phyloP scores from a whole-genome alignment of 768 basidiomycete species.

The Lactarius trivialis region DNA sequence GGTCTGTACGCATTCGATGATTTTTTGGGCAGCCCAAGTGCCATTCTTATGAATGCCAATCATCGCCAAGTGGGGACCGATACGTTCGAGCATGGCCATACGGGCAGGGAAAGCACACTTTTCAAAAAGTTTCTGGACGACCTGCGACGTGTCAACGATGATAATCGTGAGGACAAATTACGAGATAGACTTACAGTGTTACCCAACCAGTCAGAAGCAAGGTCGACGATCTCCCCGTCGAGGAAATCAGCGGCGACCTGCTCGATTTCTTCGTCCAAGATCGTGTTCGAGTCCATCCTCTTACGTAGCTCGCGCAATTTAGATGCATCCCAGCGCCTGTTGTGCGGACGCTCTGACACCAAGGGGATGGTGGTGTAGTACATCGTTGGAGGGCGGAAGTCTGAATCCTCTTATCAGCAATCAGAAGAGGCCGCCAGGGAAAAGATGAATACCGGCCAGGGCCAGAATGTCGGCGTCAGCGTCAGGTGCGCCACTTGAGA shows the following conservation, averaged over 20 bases:
- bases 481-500: slow-evolving; percentile 68
- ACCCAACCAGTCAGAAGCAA: slow-evolving; percentile 97
- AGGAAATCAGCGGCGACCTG: slow-evolving; percentile 85
- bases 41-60: slow-evolving; percentile 99
- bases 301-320: slow-evolving; percentile 92
- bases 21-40: slow-evolving; percentile 99
- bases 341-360: slow-evolving; percentile 77
- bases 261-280: slow-evolving; percentile 82
- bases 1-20: slow-evolving; percentile 88
- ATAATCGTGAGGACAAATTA: background rate
- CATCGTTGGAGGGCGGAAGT: slow-evolving; percentile 87
- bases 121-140: slow-evolving; percentile 97
- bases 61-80: slow-evolving; percentile 90
- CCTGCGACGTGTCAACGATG: slow-evolving; percentile 35
- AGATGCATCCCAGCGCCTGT: slow-evolving; percentile 88
- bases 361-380: slow-evolving; percentile 96
- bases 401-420: slow-evolving; percentile 36
- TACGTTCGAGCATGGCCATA: slow-evolving; percentile 88
- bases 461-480: slow-evolving; percentile 81
- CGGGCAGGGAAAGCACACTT: slow-evolving; percentile 71
- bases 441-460: slow-evolving; percentile 60
- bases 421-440: background rate
- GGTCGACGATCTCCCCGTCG: slow-evolving; percentile 90
- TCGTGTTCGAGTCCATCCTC: slow-evolving; percentile 83
- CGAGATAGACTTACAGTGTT: slow-evolving; percentile 61